phyloP scores from a whole-genome alignment of 176 grass and related monocot species.

The Ensete ventricosum region DNA sequence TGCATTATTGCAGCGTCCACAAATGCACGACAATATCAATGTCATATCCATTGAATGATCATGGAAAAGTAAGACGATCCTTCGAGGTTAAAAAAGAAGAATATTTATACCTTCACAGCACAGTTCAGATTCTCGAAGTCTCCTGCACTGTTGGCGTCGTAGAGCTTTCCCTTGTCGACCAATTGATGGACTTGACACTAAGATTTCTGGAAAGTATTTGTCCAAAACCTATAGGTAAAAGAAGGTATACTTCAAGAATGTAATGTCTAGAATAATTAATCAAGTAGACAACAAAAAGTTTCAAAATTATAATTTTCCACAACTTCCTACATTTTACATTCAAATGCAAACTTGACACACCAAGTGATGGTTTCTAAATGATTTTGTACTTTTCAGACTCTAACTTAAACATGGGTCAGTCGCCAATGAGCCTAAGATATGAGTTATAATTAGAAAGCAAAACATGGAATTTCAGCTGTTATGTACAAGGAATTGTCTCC shows the following conservation, averaged over 20 bases:
- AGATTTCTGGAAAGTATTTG: conserved; percentile 58
- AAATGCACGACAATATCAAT: conserved; percentile 19
- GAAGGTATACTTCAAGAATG: conserved; percentile 11
- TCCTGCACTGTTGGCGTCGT: conserved; percentile 43
- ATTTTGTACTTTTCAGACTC: too few species aligned
- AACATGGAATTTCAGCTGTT: too few species aligned
- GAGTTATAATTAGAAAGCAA: too few species aligned
- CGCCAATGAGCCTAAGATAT: too few species aligned
- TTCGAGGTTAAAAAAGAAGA: conserved; percentile 21
- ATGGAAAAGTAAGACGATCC: conserved; percentile 19
- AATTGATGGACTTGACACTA: conserved; percentile 71
- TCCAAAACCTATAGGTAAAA: conserved; percentile 48
- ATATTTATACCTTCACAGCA: conserved; percentile 4
- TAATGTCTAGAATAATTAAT: neutral
- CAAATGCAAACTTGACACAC: neutral
- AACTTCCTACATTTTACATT: neutral
- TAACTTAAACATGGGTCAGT: too few species aligned
- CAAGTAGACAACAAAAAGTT: neutral
- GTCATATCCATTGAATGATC: conserved; percentile 11
- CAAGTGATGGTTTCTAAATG: too few species aligned
- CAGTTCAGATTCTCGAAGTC: conserved; percentile 47
- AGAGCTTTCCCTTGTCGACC: conserved; percentile 92
- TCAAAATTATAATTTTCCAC: neutral
- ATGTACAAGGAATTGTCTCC: too few species aligned
- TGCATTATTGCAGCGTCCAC: conserved; percentile 1